Conservation (phyloP, 352 stramenopile genomes). For the Peronospora farinosa region DNA sequence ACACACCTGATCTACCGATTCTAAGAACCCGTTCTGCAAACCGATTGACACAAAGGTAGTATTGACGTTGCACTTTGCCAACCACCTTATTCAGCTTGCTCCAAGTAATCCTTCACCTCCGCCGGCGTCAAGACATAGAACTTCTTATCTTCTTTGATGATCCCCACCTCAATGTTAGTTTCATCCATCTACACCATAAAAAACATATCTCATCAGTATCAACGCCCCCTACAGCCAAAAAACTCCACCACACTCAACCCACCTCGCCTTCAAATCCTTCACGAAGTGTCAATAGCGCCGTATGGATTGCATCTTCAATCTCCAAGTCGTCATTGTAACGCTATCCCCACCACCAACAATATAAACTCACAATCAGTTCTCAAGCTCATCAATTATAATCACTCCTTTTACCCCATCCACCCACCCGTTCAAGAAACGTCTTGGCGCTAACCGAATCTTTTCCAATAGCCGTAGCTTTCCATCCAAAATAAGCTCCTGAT, state of each 20-base stretch:
- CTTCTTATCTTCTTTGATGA: conserved; percentile 95
- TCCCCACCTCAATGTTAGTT: conserved; percentile 97
- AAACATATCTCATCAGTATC: conserved; percentile 2
- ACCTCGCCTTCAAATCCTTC: conserved; percentile 97
- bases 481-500: conserved; percentile 97
- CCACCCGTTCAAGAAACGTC: conserved; percentile 97
- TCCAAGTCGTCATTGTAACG: conserved; percentile 96
- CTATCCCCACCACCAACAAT: conserved; percentile 25
- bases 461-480: conserved; percentile 99
- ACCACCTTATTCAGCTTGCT: conserved; percentile 93
- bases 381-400: background rate
- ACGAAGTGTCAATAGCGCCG: conserved; percentile 95
- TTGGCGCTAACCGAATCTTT: conserved; percentile 98
- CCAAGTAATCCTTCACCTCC: conserved; percentile 99
- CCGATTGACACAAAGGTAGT: conserved; percentile 14
- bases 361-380: background rate
- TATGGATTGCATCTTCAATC: conserved; percentile 99
- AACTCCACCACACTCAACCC: background rate
- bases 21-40: conserved; percentile 2
- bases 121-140: conserved; percentile 95
- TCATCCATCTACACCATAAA: conserved; percentile 91
- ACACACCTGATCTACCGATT: background rate
- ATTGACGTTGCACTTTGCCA: conserved; percentile 12
- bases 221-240: background rate
- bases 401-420: conserved; percentile 30